Evolutionary conservation across 83 land plant genomes (phyloP).

Genomic region (Larix sibirica): DNA sequence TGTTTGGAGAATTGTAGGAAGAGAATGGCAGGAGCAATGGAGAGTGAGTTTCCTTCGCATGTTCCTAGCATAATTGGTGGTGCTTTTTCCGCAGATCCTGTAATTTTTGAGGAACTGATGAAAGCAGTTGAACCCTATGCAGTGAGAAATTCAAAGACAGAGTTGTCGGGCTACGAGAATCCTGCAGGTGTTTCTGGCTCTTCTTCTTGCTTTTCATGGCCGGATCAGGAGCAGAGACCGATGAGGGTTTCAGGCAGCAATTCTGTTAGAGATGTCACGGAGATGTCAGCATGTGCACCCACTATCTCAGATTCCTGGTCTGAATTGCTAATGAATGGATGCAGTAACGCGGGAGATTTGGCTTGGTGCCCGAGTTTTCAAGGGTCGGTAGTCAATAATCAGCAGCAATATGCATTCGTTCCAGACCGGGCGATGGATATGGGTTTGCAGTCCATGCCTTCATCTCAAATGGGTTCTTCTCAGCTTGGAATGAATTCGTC

Average conservation of each 20-base stretch:
- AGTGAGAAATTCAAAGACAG: neutral
- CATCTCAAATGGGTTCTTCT: conserved; percentile 2
- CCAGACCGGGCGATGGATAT: neutral
- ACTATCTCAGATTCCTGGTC: neutral
- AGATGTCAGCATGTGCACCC: too few relatives aligned
- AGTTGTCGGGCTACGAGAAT: neutral
- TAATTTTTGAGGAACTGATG: conserved; percentile 2
- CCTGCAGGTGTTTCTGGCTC: neutral
- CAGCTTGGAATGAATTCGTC: neutral
- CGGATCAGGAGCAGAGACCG: neutral
- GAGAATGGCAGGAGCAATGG: conserved; percentile 6
- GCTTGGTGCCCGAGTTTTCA: conserved; percentile 11
- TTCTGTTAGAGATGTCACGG: neutral
- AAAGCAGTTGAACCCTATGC: conserved; percentile 12
- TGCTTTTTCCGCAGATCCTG: neutral
- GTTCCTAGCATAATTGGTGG: conserved; percentile 8
- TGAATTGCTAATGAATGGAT: neutral
- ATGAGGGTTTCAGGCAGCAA: neutral
- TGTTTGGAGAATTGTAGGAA: neutral
- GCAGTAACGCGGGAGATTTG: conserved; percentile 1
- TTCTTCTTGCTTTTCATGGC: neutral
- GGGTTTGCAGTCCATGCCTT: neutral
- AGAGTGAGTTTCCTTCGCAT: conserved; percentile 13
- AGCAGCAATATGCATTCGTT: neutral
- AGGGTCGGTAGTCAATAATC: neutral